Evolutionary conservation across 2,329 filamentous ascomycete species (phyloP).

Genomic region (Incumbomyces delicatus): DNA sequence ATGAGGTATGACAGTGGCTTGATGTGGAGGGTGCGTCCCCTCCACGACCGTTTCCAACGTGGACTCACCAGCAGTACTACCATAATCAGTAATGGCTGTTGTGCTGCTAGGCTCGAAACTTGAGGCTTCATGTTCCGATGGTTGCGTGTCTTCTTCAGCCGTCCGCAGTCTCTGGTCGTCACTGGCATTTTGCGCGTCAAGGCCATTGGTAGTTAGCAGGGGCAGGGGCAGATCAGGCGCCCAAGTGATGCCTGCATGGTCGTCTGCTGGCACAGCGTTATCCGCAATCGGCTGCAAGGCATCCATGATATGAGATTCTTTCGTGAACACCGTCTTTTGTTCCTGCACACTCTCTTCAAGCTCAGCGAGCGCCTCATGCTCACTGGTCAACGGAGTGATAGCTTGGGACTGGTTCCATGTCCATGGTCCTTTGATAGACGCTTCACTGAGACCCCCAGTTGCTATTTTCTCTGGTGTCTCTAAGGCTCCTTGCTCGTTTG

Average conservation of each 20-base stretch:
- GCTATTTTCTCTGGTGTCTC: too few species aligned
- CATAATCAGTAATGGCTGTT: slow-evolving; percentile 4
- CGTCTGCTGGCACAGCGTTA: background rate
- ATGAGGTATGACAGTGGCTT: background rate
- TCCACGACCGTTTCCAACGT: slow-evolving; percentile 4
- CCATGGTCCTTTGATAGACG: too few species aligned
- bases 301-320: background rate
- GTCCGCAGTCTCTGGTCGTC: background rate
- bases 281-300: background rate
- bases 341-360: background rate
- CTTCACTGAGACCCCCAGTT: too few species aligned
- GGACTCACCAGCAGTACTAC: background rate
- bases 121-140: slow-evolving; percentile 1
- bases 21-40: background rate
- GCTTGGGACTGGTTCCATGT: too few species aligned
- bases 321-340: background rate
- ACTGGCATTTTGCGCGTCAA: background rate
- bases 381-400: background rate
- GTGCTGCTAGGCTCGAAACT: slow-evolving; percentile 1
- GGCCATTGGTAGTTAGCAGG: background rate
- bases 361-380: background rate
- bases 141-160: slow-evolving; percentile 5
- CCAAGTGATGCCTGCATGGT: background rate
- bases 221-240: background rate
- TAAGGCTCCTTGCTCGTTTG: too few species aligned